Evolutionary conservation across 441 rosid species (phyloP).

Genomic region (Erysimum cheiri): DNA sequence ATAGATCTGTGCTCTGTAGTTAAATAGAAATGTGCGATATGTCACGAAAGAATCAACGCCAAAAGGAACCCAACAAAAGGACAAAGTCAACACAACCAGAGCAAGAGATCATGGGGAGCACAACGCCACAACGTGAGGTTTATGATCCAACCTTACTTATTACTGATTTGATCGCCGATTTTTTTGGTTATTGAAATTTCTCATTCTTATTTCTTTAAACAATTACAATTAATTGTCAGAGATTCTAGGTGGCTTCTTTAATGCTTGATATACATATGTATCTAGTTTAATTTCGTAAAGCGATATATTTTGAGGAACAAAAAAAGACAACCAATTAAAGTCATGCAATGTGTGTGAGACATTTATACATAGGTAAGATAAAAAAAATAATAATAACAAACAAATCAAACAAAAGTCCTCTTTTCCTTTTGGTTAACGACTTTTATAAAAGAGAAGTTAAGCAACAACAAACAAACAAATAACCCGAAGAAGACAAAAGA

Average conservation of each 20-base stretch:
- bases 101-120: too few species aligned
- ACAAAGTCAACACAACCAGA: slow-evolving; percentile 3
- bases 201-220: not conserved
- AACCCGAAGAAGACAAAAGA: slow-evolving; percentile 27
- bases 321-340: slow-evolving; percentile 30
- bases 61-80: not conserved
- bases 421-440: slow-evolving; percentile 3
- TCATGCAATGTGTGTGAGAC: slow-evolving; percentile 39
- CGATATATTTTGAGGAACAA: slow-evolving; percentile 8
- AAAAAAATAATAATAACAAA: not conserved
- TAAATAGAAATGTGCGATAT: not conserved
- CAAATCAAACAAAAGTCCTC: slow-evolving; percentile 3
- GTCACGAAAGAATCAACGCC: not conserved
- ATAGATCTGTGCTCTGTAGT: too few species aligned
- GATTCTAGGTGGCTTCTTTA: slow-evolving; percentile 37
- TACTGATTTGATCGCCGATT: not conserved
- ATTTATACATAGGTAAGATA: slow-evolving; percentile 7
- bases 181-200: not conserved
- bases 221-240: slow-evolving; percentile 13
- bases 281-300: slow-evolving; percentile 19
- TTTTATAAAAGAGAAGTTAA: slow-evolving; percentile 13
- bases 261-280: not conserved
- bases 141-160: not conserved
- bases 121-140: slow-evolving; percentile 8
- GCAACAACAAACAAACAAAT: slow-evolving; percentile 28